phyloP scores from a whole-genome alignment of 345 rosid species.

The Populus davidiana region DNA sequence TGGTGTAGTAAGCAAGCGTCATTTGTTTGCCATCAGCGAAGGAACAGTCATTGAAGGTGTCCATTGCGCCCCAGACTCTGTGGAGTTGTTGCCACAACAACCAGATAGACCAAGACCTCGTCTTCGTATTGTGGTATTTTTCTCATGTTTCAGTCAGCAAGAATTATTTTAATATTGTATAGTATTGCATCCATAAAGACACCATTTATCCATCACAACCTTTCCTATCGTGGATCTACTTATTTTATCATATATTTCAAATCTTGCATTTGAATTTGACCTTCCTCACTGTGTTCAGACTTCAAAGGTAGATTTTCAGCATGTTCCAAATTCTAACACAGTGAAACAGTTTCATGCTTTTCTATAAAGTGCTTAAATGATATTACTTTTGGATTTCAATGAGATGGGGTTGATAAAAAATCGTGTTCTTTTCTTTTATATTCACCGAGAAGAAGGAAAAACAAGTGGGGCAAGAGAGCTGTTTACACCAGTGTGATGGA shows the following conservation, averaged over 20 bases:
- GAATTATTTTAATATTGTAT: background rate
- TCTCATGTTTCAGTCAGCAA: conserved; percentile 4
- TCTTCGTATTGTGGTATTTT: conserved; percentile 77
- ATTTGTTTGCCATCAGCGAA: conserved; percentile 63
- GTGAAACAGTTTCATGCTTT: background rate
- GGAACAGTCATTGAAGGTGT: conserved; percentile 74
- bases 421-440: background rate
- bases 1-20: conserved; percentile 60
- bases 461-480: background rate
- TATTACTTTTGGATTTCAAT: background rate
- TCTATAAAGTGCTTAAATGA: background rate
- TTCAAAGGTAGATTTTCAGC: background rate
- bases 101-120: conserved; percentile 65
- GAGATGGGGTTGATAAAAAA: background rate
- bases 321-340: background rate
- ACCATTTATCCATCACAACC: background rate
- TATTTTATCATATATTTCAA: background rate
- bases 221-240: background rate
- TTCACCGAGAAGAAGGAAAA: background rate
- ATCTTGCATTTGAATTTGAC: background rate
- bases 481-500: background rate
- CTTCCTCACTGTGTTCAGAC: background rate
- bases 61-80: conserved; percentile 81
- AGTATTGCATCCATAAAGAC: background rate
- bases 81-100: conserved; percentile 78